phyloP scores from a whole-genome alignment of 176 grass and related monocot genomes.

The Musa itinerans region DNA sequence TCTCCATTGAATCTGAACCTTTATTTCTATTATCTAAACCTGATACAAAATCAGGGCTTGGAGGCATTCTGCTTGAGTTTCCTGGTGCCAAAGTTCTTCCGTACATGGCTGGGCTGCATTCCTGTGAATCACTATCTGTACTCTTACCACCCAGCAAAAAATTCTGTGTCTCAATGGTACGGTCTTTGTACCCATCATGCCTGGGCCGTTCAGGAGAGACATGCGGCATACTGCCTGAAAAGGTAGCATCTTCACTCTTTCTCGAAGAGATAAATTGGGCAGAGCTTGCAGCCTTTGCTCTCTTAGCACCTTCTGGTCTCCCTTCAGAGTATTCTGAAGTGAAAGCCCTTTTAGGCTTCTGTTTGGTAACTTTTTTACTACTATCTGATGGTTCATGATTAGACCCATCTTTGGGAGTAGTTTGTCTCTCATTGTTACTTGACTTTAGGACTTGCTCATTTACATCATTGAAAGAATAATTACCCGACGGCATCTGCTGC shows the following conservation, averaged over 20 bases:
- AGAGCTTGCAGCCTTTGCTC: conserved; percentile 38
- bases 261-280: conserved; percentile 22
- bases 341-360: conserved; percentile 50
- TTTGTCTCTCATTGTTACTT: conserved; percentile 37
- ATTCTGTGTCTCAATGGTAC: not conserved
- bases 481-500: conserved; percentile 15
- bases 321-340: conserved; percentile 27
- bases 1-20: conserved; percentile 32
- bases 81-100: conserved; percentile 38
- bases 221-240: conserved; percentile 30
- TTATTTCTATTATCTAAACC: conserved; percentile 46
- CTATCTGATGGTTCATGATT: conserved; percentile 26
- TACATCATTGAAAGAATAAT: conserved; percentile 30
- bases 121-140: conserved; percentile 31
- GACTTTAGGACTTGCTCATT: conserved; percentile 24
- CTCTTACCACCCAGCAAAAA: conserved; percentile 20
- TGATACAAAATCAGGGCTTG: conserved; percentile 29
- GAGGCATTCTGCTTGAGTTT: conserved; percentile 36
- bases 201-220: conserved; percentile 36
- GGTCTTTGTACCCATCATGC: conserved; percentile 25
- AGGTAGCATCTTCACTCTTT: conserved; percentile 26
- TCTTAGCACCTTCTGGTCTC: conserved; percentile 51
- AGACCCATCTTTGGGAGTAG: conserved; percentile 38
- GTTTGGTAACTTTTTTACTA: conserved; percentile 30
- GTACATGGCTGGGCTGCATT: conserved; percentile 30